Base-by-base conservation (phyloP, 441 rosid genomes). In the Erysimum pusillum region DNA sequence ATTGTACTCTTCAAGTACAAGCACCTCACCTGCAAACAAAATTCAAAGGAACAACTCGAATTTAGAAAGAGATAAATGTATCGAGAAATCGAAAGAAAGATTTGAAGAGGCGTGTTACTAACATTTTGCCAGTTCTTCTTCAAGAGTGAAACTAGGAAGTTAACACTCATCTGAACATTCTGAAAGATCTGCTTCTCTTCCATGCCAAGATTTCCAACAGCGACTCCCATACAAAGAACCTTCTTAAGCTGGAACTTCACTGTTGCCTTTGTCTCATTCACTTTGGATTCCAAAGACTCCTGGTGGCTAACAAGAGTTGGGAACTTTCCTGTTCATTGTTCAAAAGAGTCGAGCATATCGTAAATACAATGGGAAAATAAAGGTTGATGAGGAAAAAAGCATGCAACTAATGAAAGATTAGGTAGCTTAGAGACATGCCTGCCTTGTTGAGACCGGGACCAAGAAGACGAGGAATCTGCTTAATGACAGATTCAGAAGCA, bases 371-470 rank as follows among this genome's bases (percentile, higher is more conserved):
- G 28, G 28, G 28, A 25, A 25, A 1, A 25, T 25, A 25, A 25
- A 25, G 28, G 3, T 25, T 1, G 28, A 2, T 25, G 28, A 25
- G 3, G 28, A 25, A 25, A 25, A 22, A 25, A 25, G 28, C 28
- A 25, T 25, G 28, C 28, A 25, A 25, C 28, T 25, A 25, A 70
- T 2, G 52, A 66, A 2, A 25, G 10, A 12, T 11, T 3, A 58
- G 25, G 39, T 36, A 13, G 14, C 7, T 44, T n/a, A n/a, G 3
- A 87, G 4, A 88, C 98, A 88, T 85, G 89, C 99, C 99, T 83
- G 99, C 99, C 85, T 95, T 95, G 96, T 95, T 95, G 49, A 95
- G 97, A 80, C 99, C 99, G 72, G 99, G 99, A 58, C 99, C 99
- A 28, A 91, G 80, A 71, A 95, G 94, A 84, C 98, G 99, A 1